Percentiles rank a stretch among this genome's conserved stretches.
Evolutionary conservation across 257 asterid species (phyloP).

Genomic region (Capsicum pubescens): DNA sequence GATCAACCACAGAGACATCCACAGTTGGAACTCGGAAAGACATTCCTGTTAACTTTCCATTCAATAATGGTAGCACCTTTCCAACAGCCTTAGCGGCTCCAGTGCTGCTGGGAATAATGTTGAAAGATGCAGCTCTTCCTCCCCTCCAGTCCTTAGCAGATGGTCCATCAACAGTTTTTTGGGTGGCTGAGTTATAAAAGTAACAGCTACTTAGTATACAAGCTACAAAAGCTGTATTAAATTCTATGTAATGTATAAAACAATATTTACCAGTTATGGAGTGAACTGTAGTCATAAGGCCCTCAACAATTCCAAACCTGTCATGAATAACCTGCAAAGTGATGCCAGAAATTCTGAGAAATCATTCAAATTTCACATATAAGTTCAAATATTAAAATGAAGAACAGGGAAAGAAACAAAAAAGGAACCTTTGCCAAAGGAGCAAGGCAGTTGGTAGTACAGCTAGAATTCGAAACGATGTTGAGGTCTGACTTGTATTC

Average conservation of each 20-base stretch:
- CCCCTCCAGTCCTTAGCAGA: slow-evolving; percentile 92
- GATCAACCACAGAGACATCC: slow-evolving; percentile 89
- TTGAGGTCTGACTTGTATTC: slow-evolving; percentile 65
- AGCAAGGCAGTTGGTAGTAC: slow-evolving; percentile 90
- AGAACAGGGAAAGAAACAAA: not conserved
- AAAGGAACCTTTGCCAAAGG: slow-evolving; percentile 73
- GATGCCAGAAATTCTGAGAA: not conserved
- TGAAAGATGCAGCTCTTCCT: slow-evolving; percentile 86
- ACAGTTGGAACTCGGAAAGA: slow-evolving; percentile 74
- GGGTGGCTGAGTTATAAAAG: slow-evolving; percentile 56
- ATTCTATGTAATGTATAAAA: not conserved
- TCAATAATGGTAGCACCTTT: slow-evolving; percentile 42
- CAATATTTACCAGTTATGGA: slow-evolving; percentile 48
- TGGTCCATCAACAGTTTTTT: slow-evolving; percentile 87
- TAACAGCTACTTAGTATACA: not conserved
- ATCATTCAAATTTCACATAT: not conserved
- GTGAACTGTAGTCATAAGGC: slow-evolving; percentile 89
- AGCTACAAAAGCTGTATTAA: not conserved
- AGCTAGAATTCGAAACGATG: slow-evolving; percentile 83
- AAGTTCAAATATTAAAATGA: not conserved
- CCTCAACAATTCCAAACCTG: slow-evolving; percentile 81
- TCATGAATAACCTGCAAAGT: slow-evolving; percentile 69
- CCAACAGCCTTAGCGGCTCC: slow-evolving; percentile 82
- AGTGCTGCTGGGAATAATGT: slow-evolving; percentile 84
- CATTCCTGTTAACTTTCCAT: slow-evolving; percentile 92